Percentiles rank a stretch among this genome's conserved stretches.
Conservation (phyloP, 352 stramenopile genomes). For the Pythium rishiriense region DNA sequence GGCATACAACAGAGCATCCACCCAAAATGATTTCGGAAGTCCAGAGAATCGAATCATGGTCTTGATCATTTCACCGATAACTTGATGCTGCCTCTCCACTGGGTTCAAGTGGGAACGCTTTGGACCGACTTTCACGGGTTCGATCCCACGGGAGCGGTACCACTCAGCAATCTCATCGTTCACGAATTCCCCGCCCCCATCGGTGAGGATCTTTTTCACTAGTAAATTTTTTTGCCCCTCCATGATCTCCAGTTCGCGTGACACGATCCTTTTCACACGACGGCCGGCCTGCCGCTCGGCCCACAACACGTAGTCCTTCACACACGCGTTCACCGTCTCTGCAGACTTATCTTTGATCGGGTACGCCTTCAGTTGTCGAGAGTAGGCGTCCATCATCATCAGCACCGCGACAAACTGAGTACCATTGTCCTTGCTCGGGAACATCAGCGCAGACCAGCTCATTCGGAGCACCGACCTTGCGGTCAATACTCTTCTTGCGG, state of each 20-base stretch:
- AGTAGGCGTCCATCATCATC: slow-evolving; percentile 1
- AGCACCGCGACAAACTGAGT: not conserved
- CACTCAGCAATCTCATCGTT: slow-evolving; percentile 8
- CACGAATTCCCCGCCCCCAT: slow-evolving; percentile 8
- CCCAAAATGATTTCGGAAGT: slow-evolving; percentile 1
- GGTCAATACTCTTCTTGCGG: not conserved
- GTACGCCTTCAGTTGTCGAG: not conserved
- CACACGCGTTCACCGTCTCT: not conserved
- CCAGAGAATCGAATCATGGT: not conserved
- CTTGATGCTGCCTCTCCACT: slow-evolving; percentile 7
- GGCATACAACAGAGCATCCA: slow-evolving; percentile 1
- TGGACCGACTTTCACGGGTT: slow-evolving; percentile 17
- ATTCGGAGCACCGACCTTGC: not conserved
- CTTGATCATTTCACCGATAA: slow-evolving; percentile 4
- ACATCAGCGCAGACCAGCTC: slow-evolving; percentile 9
- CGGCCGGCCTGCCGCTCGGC: slow-evolving; percentile 1
- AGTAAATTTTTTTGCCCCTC: not conserved
- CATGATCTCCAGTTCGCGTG: not conserved
- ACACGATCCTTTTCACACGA: slow-evolving; percentile 1
- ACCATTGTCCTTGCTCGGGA: not conserved
- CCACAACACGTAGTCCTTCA: slow-evolving; percentile 2
- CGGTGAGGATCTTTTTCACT: slow-evolving; percentile 1
- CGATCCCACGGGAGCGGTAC: not conserved
- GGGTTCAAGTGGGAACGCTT: slow-evolving; percentile 22
- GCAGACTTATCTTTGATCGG: not conserved